Base-by-base conservation (phyloP, 148 eudicot genomes). In the Silene latifolia region DNA sequence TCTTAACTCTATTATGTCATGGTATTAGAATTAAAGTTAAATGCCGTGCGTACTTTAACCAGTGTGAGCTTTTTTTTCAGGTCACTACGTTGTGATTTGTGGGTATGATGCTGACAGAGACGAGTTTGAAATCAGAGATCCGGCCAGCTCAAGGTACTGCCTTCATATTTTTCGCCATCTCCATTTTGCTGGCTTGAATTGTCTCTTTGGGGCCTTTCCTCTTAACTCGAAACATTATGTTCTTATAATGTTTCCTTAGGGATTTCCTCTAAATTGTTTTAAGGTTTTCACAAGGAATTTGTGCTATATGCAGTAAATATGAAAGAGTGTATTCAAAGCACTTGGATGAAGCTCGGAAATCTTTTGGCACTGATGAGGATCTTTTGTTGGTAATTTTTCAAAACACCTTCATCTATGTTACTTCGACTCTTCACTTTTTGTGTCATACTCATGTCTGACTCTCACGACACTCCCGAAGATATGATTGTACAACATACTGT, bases 71-170 rank as follows among this genome's bases (percentile, higher is more conserved):
- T 76, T 61, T 74, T 63, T 56, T 72, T 47, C 85, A 95, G 99
- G 99, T 80, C 99, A 96, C 72, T 96, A 92, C 77, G 82, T 96
- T 67, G 86, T 96, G 54, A 89, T 96, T 10, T 92, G 99, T 77
- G 99, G 99, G 64, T 96, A 90, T 44, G 97, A 96, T 83, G 82
- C 93, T 46, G 86, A 70, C 77, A 81, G 76, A 69, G 86, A 90
- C 77, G 97, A 90, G 87, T 96, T 92, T 86, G 99, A 96, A 82
- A 96, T 96, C 74, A 88, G 99, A 84, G 99, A 96, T 80, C 99
- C 99, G 19, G 97, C 94, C 76, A 90, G 91, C 86, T 85, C 98
- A 74, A 89, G 98, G 99, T 95, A 74, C 54, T 68, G 46, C 63
- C 21, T 76, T 66, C 39, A 29, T 54, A 63, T 67, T 25, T 47